Evolutionary conservation across 176 grass and related monocot species (phyloP).

Genomic region (Coix lacrymajobi): DNA sequence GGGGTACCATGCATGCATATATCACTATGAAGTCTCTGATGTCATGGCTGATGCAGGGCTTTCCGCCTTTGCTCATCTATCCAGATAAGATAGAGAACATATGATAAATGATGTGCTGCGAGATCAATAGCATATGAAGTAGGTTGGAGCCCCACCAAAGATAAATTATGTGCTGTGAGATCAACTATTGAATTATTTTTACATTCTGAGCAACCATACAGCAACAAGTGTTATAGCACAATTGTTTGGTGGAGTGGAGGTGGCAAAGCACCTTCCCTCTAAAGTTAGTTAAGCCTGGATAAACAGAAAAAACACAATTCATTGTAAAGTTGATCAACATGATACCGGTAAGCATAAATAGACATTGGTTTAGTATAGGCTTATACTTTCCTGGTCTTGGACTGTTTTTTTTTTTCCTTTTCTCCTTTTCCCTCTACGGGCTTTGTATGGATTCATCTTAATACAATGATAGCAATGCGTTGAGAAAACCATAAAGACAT

Average conservation of each 20-base stretch:
- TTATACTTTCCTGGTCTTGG: no score
- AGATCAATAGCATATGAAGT: no score
- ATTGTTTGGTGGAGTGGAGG: background rate
- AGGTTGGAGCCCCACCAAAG: background rate
- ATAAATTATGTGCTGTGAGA: background rate
- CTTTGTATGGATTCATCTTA: no score
- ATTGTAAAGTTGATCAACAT: background rate
- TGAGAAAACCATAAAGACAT: background rate
- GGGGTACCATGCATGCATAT: background rate
- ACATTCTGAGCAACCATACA: background rate
- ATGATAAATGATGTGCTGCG: no score
- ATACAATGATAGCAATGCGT: no score
- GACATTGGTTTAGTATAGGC: no score
- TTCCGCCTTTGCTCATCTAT: background rate
- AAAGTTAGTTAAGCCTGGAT: background rate
- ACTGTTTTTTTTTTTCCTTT: no score
- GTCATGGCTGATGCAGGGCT: slow-evolving; percentile 4
- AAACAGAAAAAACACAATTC: background rate
- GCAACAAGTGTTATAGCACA: background rate
- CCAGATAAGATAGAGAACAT: background rate
- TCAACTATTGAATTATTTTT: background rate
- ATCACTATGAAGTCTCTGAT: background rate
- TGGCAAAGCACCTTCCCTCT: background rate
- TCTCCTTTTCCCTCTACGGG: no score
- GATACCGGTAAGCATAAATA: background rate